Base-by-base conservation (phyloP, 176 grass and related monocot genomes). In the Paspalum vaginatum region DNA sequence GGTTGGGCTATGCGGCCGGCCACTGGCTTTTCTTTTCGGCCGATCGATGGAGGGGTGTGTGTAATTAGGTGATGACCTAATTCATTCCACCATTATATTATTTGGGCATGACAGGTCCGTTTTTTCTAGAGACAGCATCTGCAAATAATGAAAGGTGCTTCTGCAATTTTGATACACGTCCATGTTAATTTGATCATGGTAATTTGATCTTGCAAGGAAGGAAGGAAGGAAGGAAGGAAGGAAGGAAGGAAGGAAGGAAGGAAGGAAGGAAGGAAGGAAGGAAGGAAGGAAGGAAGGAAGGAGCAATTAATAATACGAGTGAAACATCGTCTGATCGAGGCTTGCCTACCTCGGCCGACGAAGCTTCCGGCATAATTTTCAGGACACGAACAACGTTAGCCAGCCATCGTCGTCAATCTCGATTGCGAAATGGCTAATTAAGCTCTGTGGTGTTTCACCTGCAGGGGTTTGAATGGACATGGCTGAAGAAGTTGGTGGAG, bases 61-160 rank as follows among this genome's bases (percentile, higher is more conserved):
- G n/a, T n/a, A n/a, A n/a, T 81, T 61, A 14, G 77, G 53, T 78
- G 75, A 25, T 79, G 86, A 80, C 51, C 76, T 88, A 88, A 84
- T 58, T 83, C 65, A 84, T 58, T 83, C 65, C 37, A 54, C 44
- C 61, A 74, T n/a, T n/a, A n/a, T n/a, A n/a, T n/a, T n/a, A n/a
- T 38, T 67, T 62, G 11, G 12, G 9, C 0, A 1, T 38, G 4
- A 24, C n/a, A n/a, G n/a, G n/a, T n/a, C n/a, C n/a, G n/a, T n/a
- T 15, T 60, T 70, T 81, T 21, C 47, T 45, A 11, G 5, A 27
- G 24, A n/a, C 26, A 25, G 5, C 16, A n/a, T 11, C n/a, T n/a
- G n/a, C n/a, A n/a, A n/a, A n/a, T n/a, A n/a, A n/a, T n/a, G n/a
- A n/a, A n/a, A n/a, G n/a, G n/a, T n/a, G n/a, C n/a, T n/a, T n/a